phyloP scores from a whole-genome alignment of 208 protist species.

The Crithidia thermophila region DNA sequence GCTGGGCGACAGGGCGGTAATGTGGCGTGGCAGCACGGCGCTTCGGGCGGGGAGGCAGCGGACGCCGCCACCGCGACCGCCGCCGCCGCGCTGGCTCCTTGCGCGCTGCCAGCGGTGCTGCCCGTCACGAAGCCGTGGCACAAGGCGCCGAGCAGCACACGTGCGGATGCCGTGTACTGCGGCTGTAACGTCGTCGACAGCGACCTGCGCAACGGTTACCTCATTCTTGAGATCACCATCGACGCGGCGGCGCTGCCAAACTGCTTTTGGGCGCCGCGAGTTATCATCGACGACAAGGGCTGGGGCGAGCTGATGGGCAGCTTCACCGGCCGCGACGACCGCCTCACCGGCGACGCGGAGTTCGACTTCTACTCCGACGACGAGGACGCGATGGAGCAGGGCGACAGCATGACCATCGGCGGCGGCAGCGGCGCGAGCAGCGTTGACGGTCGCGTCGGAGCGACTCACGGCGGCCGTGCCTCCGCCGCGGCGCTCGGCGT shows the following conservation, averaged over 20 bases:
- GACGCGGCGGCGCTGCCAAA: constrained; percentile 27
- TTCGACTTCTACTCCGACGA: neutral
- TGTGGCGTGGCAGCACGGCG: no score
- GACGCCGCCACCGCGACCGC: neutral
- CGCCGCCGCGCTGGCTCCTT: neutral
- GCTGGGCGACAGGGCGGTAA: no score
- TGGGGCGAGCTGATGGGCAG: constrained; percentile 66
- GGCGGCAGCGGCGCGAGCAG: constrained; percentile 7
- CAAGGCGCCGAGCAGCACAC: constrained; percentile 19
- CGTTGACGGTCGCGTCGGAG: neutral
- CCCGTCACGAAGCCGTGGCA: constrained; percentile 19
- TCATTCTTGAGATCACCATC: constrained; percentile 73
- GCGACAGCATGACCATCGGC: constrained; percentile 13
- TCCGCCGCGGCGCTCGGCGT: neutral
- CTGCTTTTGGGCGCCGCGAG: constrained; percentile 33
- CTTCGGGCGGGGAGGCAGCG: no score
- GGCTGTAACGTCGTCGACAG: constrained; percentile 79
- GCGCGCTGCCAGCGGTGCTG: neutral
- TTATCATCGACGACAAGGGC: constrained; percentile 25
- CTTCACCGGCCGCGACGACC: constrained; percentile 61
- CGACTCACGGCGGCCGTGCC: neutral
- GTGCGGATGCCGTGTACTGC: constrained; percentile 45
- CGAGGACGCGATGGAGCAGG: neutral
- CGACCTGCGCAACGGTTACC: constrained; percentile 67
- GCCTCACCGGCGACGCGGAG: constrained; percentile 27